Evolutionary conservation across 306 rosid genomes (phyloP), one percentile per base, ranked within the genome.

Genomic region (Medicago arabica): DNA sequence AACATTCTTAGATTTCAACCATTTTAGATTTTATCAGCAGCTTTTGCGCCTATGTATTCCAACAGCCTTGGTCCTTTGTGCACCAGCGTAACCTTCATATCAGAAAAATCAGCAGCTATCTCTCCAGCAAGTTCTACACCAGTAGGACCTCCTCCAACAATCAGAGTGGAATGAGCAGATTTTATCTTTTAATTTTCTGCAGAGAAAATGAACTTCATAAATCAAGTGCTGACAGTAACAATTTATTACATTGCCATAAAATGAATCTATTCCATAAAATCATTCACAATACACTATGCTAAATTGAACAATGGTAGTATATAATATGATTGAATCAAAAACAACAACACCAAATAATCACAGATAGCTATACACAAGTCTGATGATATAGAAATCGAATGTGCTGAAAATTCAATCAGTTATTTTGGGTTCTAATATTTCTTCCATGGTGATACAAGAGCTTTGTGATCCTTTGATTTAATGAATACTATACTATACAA

Each of bases 71-170:
- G 59, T 39, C 98, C 96, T 65, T 69, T 82, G 69, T 91, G 97
- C 66, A 91, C 92, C 11, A 91, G 43, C 8, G 85, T 91, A 14
- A 93, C 21, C 76, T 75, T 84, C 89, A 87, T 89, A 10, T 83
- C 84, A 0, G 96, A 91, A 69, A 81, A 93, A 75, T 91, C 96
- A 61, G 81, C 85, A 13, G 88, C 91, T 31, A 93, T 91, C 84
- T 91, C 98, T 72, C 87, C 97, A 2, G 97, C 91, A 66, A 91
- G 96, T 72, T 91, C 98, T 18, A 93, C 96, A 51, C 98, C 98
- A 9, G 87, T 87, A 19, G 96, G 98, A 61, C 98, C 98, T 10
- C 98, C 98, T 76, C 93, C 98, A 68, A 93, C 85, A 58, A 93
- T 86, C 84, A 93, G 82, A 80, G 91, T 83, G 67, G 97, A 89